A percentile compares a stretch with the other conserved stretches of the same genome.
phyloP scores from a whole-genome alignment of 768 basidiomycete genomes.

The Tephrocybe sp. region DNA sequence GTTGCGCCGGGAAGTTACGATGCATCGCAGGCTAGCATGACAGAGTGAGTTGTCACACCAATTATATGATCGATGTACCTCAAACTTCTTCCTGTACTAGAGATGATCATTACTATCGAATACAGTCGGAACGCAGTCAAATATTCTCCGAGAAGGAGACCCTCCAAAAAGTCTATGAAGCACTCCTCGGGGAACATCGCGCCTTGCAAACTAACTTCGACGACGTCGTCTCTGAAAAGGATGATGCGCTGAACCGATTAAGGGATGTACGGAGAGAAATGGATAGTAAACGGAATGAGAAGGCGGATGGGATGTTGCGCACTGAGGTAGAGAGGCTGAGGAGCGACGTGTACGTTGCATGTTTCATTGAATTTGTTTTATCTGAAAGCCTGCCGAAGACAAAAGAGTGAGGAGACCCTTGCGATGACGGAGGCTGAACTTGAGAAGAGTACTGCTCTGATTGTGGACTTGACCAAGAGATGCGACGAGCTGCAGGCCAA shows the following conservation, averaged over 20 bases:
- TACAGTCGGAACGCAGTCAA: constrained; percentile 78
- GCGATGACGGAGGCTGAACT: constrained; percentile 80
- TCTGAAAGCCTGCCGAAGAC: constrained; percentile 49
- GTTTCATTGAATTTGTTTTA: constrained; percentile 16
- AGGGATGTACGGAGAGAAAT: constrained; percentile 58
- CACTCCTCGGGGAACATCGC: constrained; percentile 74
- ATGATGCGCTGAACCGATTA: constrained; percentile 68
- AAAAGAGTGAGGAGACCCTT: constrained; percentile 93
- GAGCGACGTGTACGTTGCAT: constrained; percentile 74
- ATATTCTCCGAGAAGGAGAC: constrained; percentile 85
- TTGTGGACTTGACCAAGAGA: constrained; percentile 74
- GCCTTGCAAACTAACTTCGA: constrained; percentile 74
- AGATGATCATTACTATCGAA: constrained; percentile 86
- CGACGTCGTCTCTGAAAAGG: constrained; percentile 75
- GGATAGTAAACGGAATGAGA: constrained; percentile 63
- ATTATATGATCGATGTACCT: background rate
- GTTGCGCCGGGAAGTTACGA: constrained; percentile 46
- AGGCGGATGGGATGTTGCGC: constrained; percentile 74
- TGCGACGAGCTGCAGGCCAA: constrained; percentile 78
- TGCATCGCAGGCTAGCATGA: constrained; percentile 64
- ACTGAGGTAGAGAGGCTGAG: constrained; percentile 82
- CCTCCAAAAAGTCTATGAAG: constrained; percentile 77
- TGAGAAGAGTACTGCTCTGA: constrained; percentile 70
- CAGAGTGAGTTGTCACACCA: constrained; percentile 59
- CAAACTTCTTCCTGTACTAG: constrained; percentile 35